These are phyloP conservation scores for Diaporthe humulicola DNA, from an alignment of 2,329 filamentous ascomycete genomes.

Conservation along the genomic window DNA sequence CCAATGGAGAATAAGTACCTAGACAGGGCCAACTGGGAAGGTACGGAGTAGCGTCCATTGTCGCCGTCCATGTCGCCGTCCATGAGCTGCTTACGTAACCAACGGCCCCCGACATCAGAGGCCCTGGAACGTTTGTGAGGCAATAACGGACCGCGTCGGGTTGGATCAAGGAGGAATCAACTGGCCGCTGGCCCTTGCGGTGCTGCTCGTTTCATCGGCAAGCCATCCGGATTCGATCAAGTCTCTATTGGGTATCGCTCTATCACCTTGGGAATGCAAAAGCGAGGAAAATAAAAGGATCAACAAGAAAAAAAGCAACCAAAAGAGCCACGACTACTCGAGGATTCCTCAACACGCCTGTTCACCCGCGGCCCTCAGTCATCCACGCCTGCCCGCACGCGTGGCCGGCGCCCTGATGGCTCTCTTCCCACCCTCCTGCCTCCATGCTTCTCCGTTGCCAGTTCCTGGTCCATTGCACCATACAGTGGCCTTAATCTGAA, in stretches of 20 bases:
- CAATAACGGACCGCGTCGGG: not conserved
- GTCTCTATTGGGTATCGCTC: slow-evolving; percentile 29
- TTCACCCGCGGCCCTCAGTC: not conserved
- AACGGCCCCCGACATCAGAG: not conserved
- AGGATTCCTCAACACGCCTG: not conserved
- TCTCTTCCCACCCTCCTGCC: not conserved
- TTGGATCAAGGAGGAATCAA: not conserved
- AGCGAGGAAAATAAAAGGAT: not conserved
- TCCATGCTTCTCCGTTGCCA: not conserved
- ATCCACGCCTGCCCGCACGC: slow-evolving; percentile 11
- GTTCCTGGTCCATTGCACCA: too few relatives aligned
- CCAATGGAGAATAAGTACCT: too few relatives aligned
- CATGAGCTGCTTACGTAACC: slow-evolving; percentile 1
- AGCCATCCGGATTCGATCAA: not conserved
- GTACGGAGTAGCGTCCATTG: too few relatives aligned
- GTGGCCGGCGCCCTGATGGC: not conserved
- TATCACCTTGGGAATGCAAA: not conserved
- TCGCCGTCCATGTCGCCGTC: not conserved
- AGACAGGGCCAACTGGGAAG: not conserved
- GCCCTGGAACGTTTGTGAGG: not conserved
- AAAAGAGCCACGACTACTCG: not conserved
- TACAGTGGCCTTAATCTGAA: not conserved
- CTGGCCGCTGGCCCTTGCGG: not conserved
- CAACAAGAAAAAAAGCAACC: not conserved
- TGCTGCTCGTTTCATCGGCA: not conserved